Evolutionary conservation across 768 basidiomycete genomes (phyloP), one percentile per base, ranked within the genome.

Genomic region (Xerocomellus dryophilus): DNA sequence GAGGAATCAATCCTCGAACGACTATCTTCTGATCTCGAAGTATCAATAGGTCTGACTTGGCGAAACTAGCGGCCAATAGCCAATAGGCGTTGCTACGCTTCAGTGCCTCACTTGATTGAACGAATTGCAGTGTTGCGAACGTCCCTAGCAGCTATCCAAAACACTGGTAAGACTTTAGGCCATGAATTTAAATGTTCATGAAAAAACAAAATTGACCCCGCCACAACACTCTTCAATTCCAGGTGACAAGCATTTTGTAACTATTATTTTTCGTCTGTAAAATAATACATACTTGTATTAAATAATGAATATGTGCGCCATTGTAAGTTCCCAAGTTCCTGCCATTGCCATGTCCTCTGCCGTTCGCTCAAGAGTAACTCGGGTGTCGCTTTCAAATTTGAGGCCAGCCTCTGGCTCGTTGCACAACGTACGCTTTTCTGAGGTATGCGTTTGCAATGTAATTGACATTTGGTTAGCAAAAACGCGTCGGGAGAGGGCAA

Each of bases 401-500:
- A 79, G 76, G 41, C 87, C 90, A n/a, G 81, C 86, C 5, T 76
- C 69, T 7, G 82, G 85, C 18, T 88, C 90, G 8, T 79, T 83
- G 50, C 84, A 88, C 50, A 81, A 81, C 58, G 90, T 88, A 56
- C 43, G 77, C 21, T 49, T 18, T 20, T 1, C 29, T n/a, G n/a
- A 41, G 15, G 8, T 45, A 17, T 44, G 8, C 36, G 36, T 10
- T n/a, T 18, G 9, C 39, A 44, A 34, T 25, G 9, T 47, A 56
- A 35, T 21, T 53, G 36, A 58, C 57, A 34, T 63, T 50, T 42
- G 43, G 54, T 50, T 61, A 95, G 93, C 86, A 88, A 87, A 93
- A 93, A 85, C 91, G 96, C 67, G 81, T 94, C 25, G 96, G 97
- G 65, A 80, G 96, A 66, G 96, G 96, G 66, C 89, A 92, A 74